These are phyloP conservation scores for Lentinula detonsa DNA, from an alignment of 768 basidiomycete genomes.

Conservation along the genomic window DNA sequence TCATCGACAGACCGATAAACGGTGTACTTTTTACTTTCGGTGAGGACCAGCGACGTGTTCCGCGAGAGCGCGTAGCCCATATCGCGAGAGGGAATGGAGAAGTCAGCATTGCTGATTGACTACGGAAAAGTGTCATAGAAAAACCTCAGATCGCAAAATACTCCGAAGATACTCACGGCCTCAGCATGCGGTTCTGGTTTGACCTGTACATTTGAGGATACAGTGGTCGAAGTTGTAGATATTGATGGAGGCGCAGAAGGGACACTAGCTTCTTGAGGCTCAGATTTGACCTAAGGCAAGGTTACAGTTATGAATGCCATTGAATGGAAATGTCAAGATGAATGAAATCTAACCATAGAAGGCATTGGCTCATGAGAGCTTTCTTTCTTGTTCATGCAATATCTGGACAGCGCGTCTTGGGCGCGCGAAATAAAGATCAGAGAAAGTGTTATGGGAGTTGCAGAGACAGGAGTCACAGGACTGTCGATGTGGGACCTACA, in stretches of 20 bases:
- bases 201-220: neutral
- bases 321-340: neutral
- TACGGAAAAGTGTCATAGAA: neutral
- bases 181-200: neutral
- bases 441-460: neutral
- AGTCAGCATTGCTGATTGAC: neutral
- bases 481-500: neutral
- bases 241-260: constrained; percentile 6
- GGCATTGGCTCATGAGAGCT: neutral
- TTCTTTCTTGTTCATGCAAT: neutral
- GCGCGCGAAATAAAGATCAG: neutral
- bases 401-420: neutral
- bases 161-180: neutral
- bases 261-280: constrained; percentile 20
- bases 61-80: neutral
- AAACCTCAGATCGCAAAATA: neutral
- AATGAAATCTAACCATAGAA: neutral
- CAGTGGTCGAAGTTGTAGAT: neutral
- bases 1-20: constrained; percentile 33
- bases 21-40: constrained; percentile 13
- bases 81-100: neutral
- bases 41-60: neutral
- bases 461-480: too few relatives aligned
- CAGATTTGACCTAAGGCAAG: constrained; percentile 20
- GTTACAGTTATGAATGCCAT: neutral